Base-by-base conservation (phyloP, 495 filamentous ascomycete genomes). In the Penicillium desertorum region DNA sequence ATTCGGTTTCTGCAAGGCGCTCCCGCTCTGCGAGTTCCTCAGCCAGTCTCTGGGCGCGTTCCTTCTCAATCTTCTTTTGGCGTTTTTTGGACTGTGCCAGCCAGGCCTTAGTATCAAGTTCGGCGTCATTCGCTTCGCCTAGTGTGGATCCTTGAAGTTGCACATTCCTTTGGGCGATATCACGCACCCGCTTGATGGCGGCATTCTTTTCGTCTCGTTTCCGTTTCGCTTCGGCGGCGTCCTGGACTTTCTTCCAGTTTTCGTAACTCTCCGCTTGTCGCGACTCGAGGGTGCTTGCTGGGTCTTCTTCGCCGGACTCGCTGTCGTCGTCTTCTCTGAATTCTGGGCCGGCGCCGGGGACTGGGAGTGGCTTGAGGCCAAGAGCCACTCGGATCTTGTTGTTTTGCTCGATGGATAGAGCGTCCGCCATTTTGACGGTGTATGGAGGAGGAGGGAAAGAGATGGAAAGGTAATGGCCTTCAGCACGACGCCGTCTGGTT, bases 321-420 rank as follows among this genome's bases (percentile, higher is more conserved):
- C 73, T 76, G 56, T 80, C 74, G 27, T 76, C 62, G 27, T 76
- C 62, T 49, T 76, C 77, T 64, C 84, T 86, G 77, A 88, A 88
- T 12, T 68, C 64, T 46, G 58, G 32, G 6, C 71, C 68, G 45
- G 70, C 70, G 48, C 89, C 87, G 20, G 89, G 88, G 9, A 95
- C 89, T 46, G 91, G 91, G 61, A 98, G 79, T 32, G 92, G 93
- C 65, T 92, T 91, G 76, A 96, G 86, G 57, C 94, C 94, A 62
- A 97, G 81, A 37, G 90, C 90, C 58, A 86, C 81, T 43, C 94
- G 92, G 62, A 96, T 86, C 67, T 92, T 89, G 80, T 98, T 98
- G 45, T 91, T 89, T 79, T 96, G 90, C 69, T 96, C 91, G 68
- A 98, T 92, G 52, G 89, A 87, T 29, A 92, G 83, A 62, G 85